Percentiles rank a stretch among this genome's conserved stretches.
Evolutionary conservation across 345 rosid genomes (phyloP).

Genomic region (Gossypium anomalum): DNA sequence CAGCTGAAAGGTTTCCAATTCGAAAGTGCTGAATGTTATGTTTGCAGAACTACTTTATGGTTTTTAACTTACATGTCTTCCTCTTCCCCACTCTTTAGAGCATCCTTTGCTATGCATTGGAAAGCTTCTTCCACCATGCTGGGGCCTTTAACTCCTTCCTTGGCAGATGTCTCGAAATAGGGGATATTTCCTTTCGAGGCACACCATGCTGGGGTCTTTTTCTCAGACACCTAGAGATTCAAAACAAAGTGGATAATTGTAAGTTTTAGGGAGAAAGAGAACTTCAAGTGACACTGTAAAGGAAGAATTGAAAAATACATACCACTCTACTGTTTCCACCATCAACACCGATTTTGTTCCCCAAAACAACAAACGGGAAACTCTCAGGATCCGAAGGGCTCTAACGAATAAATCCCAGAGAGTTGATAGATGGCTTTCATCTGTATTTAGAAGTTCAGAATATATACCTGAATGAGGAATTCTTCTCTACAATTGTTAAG

Average conservation of each 20-base stretch:
- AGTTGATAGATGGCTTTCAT: not conserved
- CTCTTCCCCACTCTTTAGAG: conserved; percentile 84
- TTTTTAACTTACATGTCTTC: conserved; percentile 77
- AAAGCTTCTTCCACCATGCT: conserved; percentile 83
- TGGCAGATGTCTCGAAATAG: conserved; percentile 97
- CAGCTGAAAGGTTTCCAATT: too few species aligned
- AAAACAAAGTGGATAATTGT: conserved; percentile 2
- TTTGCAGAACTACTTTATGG: too few species aligned
- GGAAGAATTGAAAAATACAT: conserved; percentile 16
- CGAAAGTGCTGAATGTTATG: too few species aligned
- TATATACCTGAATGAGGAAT: conserved; percentile 69
- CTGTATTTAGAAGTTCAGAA: not conserved
- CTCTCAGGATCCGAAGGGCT: conserved; percentile 96
- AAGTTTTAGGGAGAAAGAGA: not conserved
- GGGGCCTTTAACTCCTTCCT: conserved; percentile 65
- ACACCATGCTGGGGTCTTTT: conserved; percentile 97
- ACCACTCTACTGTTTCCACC: conserved; percentile 96
- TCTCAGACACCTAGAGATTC: conserved; percentile 73
- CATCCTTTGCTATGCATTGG: conserved; percentile 91
- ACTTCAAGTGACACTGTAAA: not conserved
- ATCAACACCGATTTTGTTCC: conserved; percentile 81
- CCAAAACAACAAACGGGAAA: conserved; percentile 87
- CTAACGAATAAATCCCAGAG: not conserved
- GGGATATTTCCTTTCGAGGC: conserved; percentile 97
- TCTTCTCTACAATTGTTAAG: conserved; percentile 88